Evolutionary conservation across 768 basidiomycete species (phyloP).

Genomic region (Cubamyces sp.): DNA sequence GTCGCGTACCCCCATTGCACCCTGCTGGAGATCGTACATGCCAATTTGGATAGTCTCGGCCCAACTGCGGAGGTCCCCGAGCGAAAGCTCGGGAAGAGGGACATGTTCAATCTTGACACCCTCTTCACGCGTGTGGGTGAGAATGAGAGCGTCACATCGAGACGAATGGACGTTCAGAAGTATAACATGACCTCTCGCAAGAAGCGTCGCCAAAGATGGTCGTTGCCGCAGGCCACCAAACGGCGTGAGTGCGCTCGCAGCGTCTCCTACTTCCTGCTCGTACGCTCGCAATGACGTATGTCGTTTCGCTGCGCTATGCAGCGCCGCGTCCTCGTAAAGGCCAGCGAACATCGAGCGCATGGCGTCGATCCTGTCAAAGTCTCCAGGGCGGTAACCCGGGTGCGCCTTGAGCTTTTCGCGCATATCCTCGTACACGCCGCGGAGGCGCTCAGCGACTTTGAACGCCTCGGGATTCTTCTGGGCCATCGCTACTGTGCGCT

Average conservation of each 20-base stretch:
- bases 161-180: not conserved
- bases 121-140: not conserved
- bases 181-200: not conserved
- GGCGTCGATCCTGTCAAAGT: not conserved
- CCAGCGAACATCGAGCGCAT: not conserved
- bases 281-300: not conserved
- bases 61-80: not conserved
- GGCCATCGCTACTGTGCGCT: not conserved
- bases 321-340: not conserved
- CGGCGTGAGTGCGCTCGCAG: not conserved
- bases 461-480: not conserved
- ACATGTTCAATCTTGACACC: not conserved
- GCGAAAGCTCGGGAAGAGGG: not conserved
- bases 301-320: slow-evolving; percentile 1
- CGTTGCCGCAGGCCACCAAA: not conserved
- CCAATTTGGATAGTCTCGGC: slow-evolving; percentile 4
- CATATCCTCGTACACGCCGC: not conserved
- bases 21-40: slow-evolving; percentile 3
- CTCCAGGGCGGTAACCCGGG: not conserved
- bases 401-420: not conserved
- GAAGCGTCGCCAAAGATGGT: not conserved
- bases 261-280: not conserved
- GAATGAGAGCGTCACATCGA: not conserved
- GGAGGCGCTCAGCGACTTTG: not conserved
- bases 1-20: slow-evolving; percentile 4